phyloP scores from a whole-genome alignment of 345 rosid genomes.

The Populus simonii region DNA sequence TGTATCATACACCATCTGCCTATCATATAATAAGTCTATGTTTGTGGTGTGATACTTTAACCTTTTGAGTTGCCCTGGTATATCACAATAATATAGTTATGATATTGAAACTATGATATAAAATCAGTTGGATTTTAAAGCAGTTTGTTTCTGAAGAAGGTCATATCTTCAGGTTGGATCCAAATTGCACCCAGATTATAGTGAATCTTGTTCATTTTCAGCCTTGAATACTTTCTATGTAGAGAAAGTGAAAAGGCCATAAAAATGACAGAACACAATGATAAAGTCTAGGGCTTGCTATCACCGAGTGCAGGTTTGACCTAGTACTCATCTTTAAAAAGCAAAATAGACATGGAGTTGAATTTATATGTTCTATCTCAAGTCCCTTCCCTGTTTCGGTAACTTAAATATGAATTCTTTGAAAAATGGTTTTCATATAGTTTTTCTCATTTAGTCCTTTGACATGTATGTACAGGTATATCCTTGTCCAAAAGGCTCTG shows the following conservation, averaged over 20 bases:
- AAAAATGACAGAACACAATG: not conserved
- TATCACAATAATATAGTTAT: not conserved
- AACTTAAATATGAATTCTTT: not conserved
- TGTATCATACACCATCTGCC: not conserved
- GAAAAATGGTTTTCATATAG: not conserved
- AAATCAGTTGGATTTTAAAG: not conserved
- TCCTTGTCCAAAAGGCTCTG: conserved; percentile 88
- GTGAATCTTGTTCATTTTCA: not conserved
- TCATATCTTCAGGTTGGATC: not conserved
- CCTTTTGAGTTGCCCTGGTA: not conserved
- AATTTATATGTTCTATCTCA: not conserved
- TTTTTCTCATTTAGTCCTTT: conserved; percentile 15
- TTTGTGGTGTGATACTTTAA: not conserved
- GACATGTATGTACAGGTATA: conserved; percentile 48
- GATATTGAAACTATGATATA: not conserved
- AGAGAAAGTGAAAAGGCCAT: not conserved
- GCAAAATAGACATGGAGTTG: not conserved
- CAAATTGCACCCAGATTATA: not conserved
- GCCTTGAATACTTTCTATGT: not conserved
- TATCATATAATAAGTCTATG: no score
- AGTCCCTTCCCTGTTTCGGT: not conserved
- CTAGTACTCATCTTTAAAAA: not conserved
- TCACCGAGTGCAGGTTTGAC: not conserved
- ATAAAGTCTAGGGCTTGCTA: not conserved
- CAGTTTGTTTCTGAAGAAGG: not conserved